Evolutionary conservation across 2,329 filamentous ascomycete species (phyloP).

Genomic region (Pseudocercospora cruenta): DNA sequence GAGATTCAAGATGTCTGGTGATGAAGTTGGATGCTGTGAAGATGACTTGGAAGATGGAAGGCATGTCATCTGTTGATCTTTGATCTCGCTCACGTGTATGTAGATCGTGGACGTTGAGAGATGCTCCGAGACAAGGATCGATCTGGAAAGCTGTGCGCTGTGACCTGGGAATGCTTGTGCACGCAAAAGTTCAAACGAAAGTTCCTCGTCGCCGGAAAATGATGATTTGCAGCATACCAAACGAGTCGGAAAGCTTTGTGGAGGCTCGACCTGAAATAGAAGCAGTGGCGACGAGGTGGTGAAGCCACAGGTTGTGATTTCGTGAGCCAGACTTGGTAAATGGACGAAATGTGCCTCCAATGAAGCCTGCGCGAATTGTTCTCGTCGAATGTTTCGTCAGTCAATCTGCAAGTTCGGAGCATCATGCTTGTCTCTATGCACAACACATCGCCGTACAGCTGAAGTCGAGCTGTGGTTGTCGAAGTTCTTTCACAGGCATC

Average conservation of each 20-base stretch:
- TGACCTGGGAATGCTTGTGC: background rate
- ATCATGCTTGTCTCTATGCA: constrained; percentile 2
- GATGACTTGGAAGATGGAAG: background rate
- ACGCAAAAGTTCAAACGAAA: too few relatives aligned
- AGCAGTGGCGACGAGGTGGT: background rate
- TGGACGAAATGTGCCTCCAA: background rate
- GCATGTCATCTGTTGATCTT: background rate
- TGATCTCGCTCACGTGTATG: background rate
- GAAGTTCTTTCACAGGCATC: constrained; percentile 1
- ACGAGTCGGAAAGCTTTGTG: background rate
- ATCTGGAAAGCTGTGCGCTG: background rate
- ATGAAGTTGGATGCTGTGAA: background rate
- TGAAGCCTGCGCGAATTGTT: background rate
- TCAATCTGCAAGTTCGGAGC: background rate
- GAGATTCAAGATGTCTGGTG: background rate
- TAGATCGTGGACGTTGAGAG: background rate
- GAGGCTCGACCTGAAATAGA: background rate
- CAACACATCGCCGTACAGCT: background rate
- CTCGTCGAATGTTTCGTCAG: background rate
- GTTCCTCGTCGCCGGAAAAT: background rate
- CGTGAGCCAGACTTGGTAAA: too few relatives aligned
- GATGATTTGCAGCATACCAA: background rate
- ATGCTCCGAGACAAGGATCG: background rate
- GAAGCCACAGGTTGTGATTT: background rate
- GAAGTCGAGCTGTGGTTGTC: background rate